Conservation (phyloP, 352 stramenopile genomes). For the Globisporangium viniferum region DNA sequence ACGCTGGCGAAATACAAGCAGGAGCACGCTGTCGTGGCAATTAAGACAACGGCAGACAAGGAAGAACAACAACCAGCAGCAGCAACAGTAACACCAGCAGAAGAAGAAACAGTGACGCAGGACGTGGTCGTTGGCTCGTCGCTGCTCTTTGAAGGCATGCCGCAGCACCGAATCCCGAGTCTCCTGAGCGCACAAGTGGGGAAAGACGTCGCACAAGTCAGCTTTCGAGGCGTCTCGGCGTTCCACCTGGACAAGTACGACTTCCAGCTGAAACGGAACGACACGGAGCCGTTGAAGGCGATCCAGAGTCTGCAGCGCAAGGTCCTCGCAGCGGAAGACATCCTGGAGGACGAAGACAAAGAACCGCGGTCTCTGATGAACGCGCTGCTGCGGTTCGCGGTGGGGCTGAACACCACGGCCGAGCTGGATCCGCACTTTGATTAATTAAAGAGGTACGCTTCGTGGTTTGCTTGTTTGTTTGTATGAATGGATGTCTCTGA, state of each 20-base stretch:
- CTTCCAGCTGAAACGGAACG: neutral
- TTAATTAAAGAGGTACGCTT: neutral
- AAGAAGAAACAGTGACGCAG: neutral
- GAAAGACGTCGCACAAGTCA: neutral
- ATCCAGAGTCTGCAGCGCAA: neutral
- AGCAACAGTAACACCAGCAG: neutral
- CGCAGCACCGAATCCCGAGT: conserved; percentile 14
- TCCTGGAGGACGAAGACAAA: conserved; percentile 5
- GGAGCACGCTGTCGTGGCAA: neutral
- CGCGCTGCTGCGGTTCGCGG: conserved; percentile 14
- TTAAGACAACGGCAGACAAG: neutral
- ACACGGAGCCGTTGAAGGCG: neutral
- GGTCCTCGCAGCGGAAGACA: conserved; percentile 5
- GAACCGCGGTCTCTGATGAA: conserved; percentile 1
- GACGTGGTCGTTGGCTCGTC: conserved; percentile 19
- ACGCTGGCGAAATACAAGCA: conserved; percentile 22
- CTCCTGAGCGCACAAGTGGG: conserved; percentile 18
- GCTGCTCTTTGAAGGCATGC: conserved; percentile 22
- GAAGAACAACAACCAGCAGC: neutral
- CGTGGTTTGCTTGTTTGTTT: neutral
- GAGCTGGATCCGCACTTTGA: conserved; percentile 14
- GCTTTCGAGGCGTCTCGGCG: conserved; percentile 7
- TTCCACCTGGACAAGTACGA: conserved; percentile 16
- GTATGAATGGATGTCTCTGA: neutral
- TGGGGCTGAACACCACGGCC: conserved; percentile 10